phyloP scores from a whole-genome alignment of 768 basidiomycete species.

The Porphyrellus cyaneotinctus region DNA sequence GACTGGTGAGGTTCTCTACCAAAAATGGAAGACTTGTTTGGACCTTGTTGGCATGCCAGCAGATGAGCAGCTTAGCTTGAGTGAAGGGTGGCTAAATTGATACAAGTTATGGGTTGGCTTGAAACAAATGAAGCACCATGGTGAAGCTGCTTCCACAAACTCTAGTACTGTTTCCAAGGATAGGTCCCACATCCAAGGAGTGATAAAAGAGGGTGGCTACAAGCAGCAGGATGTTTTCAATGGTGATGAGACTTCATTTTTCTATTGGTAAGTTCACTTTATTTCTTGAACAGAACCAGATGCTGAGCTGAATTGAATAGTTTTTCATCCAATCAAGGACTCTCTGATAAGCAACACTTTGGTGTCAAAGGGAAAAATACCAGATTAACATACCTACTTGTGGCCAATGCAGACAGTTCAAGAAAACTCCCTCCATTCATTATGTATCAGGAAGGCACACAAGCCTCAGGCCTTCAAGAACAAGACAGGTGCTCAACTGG shows the following conservation, averaged over 20 bases:
- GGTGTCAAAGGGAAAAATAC: constrained; percentile 1
- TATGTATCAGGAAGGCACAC: neutral
- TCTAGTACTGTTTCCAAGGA: neutral
- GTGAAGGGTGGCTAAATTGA: neutral
- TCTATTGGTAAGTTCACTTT: neutral
- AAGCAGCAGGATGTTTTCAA: neutral
- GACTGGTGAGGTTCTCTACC: neutral
- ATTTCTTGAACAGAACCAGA: neutral
- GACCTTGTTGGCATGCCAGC: neutral
- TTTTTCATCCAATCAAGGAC: neutral
- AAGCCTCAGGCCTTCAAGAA: neutral
- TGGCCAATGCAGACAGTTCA: neutral
- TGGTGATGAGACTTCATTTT: neutral
- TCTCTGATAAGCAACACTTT: neutral
- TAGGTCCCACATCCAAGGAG: neutral
- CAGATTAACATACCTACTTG: neutral
- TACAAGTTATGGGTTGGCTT: neutral
- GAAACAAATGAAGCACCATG: neutral
- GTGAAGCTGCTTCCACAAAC: neutral
- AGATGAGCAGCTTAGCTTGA: neutral
- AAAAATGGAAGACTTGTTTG: neutral
- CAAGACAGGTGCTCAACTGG: neutral
- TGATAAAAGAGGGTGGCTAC: neutral
- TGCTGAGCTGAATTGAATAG: neutral
- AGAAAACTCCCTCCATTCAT: too few relatives aligned